Base-by-base conservation (phyloP, 2,329 filamentous ascomycete genomes). In the Colletotrichum truncatum region DNA sequence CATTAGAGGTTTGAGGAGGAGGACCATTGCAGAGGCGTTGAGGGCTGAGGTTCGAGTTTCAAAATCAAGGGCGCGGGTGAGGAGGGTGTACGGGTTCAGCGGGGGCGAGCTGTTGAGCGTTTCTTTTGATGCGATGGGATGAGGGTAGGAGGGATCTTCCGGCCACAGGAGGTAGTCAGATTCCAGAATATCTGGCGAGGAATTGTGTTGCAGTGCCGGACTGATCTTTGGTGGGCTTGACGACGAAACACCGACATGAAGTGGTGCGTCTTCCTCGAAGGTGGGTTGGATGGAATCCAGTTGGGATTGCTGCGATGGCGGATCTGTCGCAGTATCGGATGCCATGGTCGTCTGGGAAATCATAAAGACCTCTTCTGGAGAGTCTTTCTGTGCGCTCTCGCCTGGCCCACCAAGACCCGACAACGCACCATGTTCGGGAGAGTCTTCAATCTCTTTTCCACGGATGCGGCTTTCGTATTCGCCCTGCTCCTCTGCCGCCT, bases 131-230 rank as follows among this genome's bases (percentile, higher is more conserved):
- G 67, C 70, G 7, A 78, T 64, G 0, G 83, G 81, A 64, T 86
- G 81, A 0, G 87, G 84, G 60, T 87, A 89, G 0, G 80, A 74
- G 1, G 85, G 84, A 64, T 90, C 88, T 18, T 84, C 78, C 0
- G 80, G 76, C 86, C 87, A 89, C 0, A 84, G 84, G 6, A 89
- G 77, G 66, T 85, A 90, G 70, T 90, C 88, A 1, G 79, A 82
- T 45, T 89, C 87, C 12, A 86, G 81, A 6, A 87, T 79, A 48
- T 77, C 75, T 10, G 77, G 77, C 4, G 79, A 77, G 8, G 73
- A 72, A 28, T 82, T 76, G 59, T 81, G 74, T 51, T 80, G 76
- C 2, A 75, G 77, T 7, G 73, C 73, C 7, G 66, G 64, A 0
- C 65, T 54, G 9, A 69, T 68, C 30, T 75, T 76, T 3, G 70